Percentiles rank a stretch among this genome's conserved stretches.
Evolutionary conservation across 371 early-diverging fungal species (phyloP).

Genomic region (Mucor lusitanicus): DNA sequence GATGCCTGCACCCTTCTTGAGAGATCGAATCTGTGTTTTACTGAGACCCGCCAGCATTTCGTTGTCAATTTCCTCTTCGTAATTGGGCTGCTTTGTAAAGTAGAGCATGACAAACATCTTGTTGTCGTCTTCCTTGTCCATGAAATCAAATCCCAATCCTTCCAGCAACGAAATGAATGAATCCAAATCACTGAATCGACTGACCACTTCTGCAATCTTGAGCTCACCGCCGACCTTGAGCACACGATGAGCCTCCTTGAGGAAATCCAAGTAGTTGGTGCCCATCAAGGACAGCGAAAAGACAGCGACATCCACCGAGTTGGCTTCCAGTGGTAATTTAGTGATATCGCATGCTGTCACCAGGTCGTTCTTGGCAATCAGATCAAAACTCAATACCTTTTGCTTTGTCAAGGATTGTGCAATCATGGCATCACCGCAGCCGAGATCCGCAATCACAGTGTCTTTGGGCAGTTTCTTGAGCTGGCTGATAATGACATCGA

Average conservation of each 20-base stretch:
- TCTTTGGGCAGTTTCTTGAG: constrained; percentile 55
- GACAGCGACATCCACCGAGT: constrained; percentile 85
- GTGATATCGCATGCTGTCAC: constrained; percentile 96
- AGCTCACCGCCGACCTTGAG: constrained; percentile 84
- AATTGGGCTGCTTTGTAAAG: constrained; percentile 60
- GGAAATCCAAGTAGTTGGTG: constrained; percentile 89
- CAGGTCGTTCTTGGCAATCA: constrained; percentile 81
- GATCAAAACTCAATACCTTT: constrained; percentile 93
- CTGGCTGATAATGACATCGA: constrained; percentile 82
- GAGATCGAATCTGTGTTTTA: constrained; percentile 50
- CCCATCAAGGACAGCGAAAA: constrained; percentile 98
- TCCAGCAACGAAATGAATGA: constrained; percentile 76
- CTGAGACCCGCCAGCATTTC: constrained; percentile 41
- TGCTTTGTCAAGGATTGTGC: constrained; percentile 70
- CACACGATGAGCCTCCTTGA: constrained; percentile 91
- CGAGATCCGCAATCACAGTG: constrained; percentile 92
- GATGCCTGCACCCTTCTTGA: constrained; percentile 51
- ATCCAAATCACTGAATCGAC: constrained; percentile 81
- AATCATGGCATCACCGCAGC: constrained; percentile 97
- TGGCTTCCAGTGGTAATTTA: constrained; percentile 76
- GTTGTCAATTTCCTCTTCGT: constrained; percentile 33
- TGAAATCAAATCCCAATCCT: constrained; percentile 74
- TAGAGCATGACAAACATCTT: constrained; percentile 93
- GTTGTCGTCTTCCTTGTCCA: constrained; percentile 70
- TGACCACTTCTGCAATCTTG: constrained; percentile 93